Percentiles rank a stretch among this genome's conserved stretches.
These are phyloP conservation scores for Coemansia furcata DNA, from an alignment of 192 early-diverging fungal genomes.

Conservation along the genomic window DNA sequence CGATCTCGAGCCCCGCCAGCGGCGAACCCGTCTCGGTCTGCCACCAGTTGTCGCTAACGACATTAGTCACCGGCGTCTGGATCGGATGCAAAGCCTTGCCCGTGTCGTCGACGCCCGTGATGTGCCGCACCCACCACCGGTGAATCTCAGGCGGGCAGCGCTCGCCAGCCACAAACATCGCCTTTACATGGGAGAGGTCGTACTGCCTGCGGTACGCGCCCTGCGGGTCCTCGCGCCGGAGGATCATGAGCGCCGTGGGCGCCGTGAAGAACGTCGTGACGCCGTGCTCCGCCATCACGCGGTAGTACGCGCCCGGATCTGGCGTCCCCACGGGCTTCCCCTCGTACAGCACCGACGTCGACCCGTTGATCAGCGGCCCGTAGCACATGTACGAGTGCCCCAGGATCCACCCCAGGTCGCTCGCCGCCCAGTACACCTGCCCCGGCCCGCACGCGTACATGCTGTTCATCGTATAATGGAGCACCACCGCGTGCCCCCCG, in stretches of 20 bases:
- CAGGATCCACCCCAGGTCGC: slow-evolving; percentile 89
- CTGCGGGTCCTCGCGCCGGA: slow-evolving; percentile 73
- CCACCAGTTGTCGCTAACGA: slow-evolving; percentile 87
- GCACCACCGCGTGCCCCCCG: slow-evolving; percentile 71
- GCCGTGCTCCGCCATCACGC: slow-evolving; percentile 71
- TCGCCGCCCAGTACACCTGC: slow-evolving; percentile 76
- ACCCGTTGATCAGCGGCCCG: slow-evolving; percentile 74
- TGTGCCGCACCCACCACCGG: slow-evolving; percentile 50
- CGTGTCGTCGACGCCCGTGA: slow-evolving; percentile 19
- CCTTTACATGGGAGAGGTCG: slow-evolving; percentile 61
- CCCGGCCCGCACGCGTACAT: slow-evolving; percentile 71
- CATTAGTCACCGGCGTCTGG: slow-evolving; percentile 27
- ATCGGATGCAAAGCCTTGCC: slow-evolving; percentile 8
- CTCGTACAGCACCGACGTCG: slow-evolving; percentile 79
- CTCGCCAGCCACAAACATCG: slow-evolving; percentile 79
- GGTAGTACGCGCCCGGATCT: slow-evolving; percentile 76
- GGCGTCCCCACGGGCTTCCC: slow-evolving; percentile 83
- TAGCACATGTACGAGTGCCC: slow-evolving; percentile 85
- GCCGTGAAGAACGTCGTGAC: slow-evolving; percentile 77
- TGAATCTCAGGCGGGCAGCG: slow-evolving; percentile 79
- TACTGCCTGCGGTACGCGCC: slow-evolving; percentile 56
- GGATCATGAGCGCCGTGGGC: slow-evolving; percentile 81
- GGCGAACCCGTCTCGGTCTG: slow-evolving; percentile 85
- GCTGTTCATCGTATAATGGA: slow-evolving; percentile 67
- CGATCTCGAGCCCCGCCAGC: slow-evolving; percentile 69